phyloP scores from a whole-genome alignment of 805 yeast genomes.

The Kodamaea hsintzibuensis region DNA sequence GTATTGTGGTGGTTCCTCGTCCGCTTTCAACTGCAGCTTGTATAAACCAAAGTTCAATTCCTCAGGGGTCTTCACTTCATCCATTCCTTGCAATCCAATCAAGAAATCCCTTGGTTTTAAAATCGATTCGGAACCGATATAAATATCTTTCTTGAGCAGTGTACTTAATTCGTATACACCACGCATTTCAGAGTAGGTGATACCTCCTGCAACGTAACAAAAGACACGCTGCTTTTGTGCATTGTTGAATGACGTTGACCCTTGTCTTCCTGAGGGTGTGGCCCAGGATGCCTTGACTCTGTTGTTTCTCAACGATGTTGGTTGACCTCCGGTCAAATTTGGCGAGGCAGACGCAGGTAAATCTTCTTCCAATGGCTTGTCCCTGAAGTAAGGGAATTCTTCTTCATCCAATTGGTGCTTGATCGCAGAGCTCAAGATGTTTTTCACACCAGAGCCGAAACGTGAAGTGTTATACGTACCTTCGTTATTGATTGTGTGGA shows the following conservation, averaged over 20 bases:
- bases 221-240: slow-evolving; percentile 65
- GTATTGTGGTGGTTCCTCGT: slow-evolving; percentile 42
- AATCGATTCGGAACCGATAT: slow-evolving; percentile 78
- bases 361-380: slow-evolving; percentile 62
- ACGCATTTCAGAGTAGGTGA: slow-evolving; percentile 79
- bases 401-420: slow-evolving; percentile 55
- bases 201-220: slow-evolving; percentile 86
- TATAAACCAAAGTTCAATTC: slow-evolving; percentile 45
- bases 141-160: slow-evolving; percentile 66
- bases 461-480: slow-evolving; percentile 67
- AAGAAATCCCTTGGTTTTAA: slow-evolving; percentile 55
- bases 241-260: slow-evolving; percentile 4
- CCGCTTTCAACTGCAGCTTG: slow-evolving; percentile 26
- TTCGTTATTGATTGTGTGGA: slow-evolving; percentile 55
- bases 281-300: slow-evolving; percentile 81
- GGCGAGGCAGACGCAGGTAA: slow-evolving; percentile 19
- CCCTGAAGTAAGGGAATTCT: slow-evolving; percentile 72
- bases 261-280: slow-evolving; percentile 28
- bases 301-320: slow-evolving; percentile 61
- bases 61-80: slow-evolving; percentile 37
- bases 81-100: slow-evolving; percentile 44
- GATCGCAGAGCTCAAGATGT: slow-evolving; percentile 53
- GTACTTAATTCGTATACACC: slow-evolving; percentile 69
- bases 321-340: slow-evolving; percentile 9
- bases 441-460: slow-evolving; percentile 67